Percentiles rank a stretch among this genome's conserved stretches.
phyloP scores from a whole-genome alignment of 164 flowering plant species.

The Macadamia integrifolia region DNA sequence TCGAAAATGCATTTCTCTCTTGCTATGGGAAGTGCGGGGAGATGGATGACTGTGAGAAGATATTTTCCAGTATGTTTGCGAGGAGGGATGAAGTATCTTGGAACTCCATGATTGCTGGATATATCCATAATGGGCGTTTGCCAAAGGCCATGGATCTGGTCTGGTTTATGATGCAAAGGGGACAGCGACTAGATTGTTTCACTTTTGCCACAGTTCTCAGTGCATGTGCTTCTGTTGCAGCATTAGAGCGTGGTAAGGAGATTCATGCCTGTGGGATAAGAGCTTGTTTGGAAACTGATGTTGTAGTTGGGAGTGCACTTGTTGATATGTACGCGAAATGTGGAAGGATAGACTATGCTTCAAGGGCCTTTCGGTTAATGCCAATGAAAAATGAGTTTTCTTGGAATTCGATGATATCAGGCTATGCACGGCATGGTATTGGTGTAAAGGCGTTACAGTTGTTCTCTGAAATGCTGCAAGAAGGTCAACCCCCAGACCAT shows the following conservation, averaged over 20 bases:
- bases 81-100: conserved; percentile 78
- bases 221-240: conserved; percentile 89
- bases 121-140: conserved; percentile 61
- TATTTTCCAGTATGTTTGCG: conserved; percentile 58
- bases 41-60: conserved; percentile 58
- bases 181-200: conserved; percentile 61
- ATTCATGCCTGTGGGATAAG: conserved; percentile 71
- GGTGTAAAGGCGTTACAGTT: conserved; percentile 60
- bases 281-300: conserved; percentile 62
- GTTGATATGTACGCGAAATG: conserved; percentile 91
- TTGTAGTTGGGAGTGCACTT: conserved; percentile 84
- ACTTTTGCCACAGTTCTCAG: conserved; percentile 85
- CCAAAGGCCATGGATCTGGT: conserved; percentile 75
- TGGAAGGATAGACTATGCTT: conserved; percentile 83
- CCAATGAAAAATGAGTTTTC: conserved; percentile 67
- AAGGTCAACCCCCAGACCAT: conserved; percentile 65
- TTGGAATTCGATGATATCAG: conserved; percentile 97
- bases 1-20: conserved; percentile 70
- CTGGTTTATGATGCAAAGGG: conserved; percentile 69
- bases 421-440: conserved; percentile 85
- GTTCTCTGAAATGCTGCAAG: conserved; percentile 48
- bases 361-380: conserved; percentile 55
- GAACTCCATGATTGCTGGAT: conserved; percentile 86
- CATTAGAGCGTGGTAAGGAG: conserved; percentile 86
- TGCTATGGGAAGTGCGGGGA: conserved; percentile 72